Evolutionary conservation across 441 rosid genomes (phyloP), one percentile per base, ranked within the genome.

Genomic region (Syzygium syzygioides): DNA sequence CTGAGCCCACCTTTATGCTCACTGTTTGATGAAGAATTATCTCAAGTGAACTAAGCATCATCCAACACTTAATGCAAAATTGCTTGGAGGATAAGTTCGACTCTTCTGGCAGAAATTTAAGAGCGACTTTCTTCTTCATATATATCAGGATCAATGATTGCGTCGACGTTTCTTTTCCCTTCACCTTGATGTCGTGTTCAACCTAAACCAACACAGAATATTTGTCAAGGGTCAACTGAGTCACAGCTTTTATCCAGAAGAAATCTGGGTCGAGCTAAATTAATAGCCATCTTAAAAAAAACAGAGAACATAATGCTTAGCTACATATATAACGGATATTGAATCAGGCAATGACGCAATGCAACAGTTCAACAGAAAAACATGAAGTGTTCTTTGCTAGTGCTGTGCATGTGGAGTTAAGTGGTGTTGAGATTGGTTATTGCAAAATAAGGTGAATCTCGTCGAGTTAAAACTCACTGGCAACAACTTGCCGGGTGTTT

Each of bases 31-130:
- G 32, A 28, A 13, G 1, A 66, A 15, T 30, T 14, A 14, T 62
- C 9, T 3, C 18, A 62, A 62, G 68, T n/a, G 7, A 60, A 62
- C 68, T n/a, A 62, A n/a, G 34, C 68, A 18, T n/a, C 6, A n/a
- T 62, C 34, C 18, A 62, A 62, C 0, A 14, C 19, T 6, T 28
- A 30, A 13, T 62, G 18, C 68, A 13, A 6, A 55, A 7, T 18
- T 55, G 25, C 23, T 19, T 55, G 57, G 57, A 18, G 25, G 25
- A 55, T 18, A 55, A 55, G 1, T 55, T 19, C 4, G 0, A 55
- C 7, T 6, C 23, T 6, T 19, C 23, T 7, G 8, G 2, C 9
- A 19, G 1, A 7, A 7, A 2, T 55, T 55, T 55, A 1, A 3
- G 3, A 55, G 6, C 7, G 3, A 17, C 1, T 55, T 1, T 18